Conservation (phyloP, 129 eudicot genomes). For the Solidago caesia region DNA sequence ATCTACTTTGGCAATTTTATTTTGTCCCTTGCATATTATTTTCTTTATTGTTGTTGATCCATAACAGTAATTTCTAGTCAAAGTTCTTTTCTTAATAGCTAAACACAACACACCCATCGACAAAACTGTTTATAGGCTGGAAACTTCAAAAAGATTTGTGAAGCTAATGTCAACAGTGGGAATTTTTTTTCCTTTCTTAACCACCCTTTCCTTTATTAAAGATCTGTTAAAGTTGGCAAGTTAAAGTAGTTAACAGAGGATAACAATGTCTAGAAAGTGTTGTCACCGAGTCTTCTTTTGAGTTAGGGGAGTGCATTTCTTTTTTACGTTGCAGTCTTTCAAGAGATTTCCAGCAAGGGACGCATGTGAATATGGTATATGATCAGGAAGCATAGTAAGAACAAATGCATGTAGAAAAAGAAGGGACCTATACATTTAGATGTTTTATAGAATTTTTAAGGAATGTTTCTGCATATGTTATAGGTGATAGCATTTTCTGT, state of each 20-base stretch:
- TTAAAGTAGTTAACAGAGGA: not conserved
- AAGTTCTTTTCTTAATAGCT: not conserved
- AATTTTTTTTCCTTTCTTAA: not conserved
- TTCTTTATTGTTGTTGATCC: not conserved
- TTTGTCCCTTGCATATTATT: too few relatives aligned
- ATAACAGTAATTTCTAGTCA: not conserved
- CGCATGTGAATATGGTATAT: not conserved
- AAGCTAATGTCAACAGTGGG: not conserved
- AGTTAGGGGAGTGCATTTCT: not conserved
- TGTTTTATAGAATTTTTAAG: not conserved
- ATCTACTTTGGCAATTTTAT: too few relatives aligned
- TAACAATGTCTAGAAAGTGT: not conserved
- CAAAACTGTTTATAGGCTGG: not conserved
- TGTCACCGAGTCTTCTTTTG: not conserved
- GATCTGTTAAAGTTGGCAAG: not conserved
- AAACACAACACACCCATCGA: too few relatives aligned
- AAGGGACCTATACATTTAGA: not conserved
- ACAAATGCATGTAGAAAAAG: not conserved
- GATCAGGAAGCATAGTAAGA: conserved; percentile 9
- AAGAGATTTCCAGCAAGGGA: not conserved
- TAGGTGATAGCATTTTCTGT: not conserved
- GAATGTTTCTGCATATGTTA: not conserved
- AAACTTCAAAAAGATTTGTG: not conserved
- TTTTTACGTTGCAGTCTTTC: not conserved
- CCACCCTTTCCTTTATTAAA: not conserved